A percentile compares a stretch with the other conserved stretches of the same genome.
Conservation (phyloP, 176 grass and related monocot genomes). For the Carex cristatella region DNA sequence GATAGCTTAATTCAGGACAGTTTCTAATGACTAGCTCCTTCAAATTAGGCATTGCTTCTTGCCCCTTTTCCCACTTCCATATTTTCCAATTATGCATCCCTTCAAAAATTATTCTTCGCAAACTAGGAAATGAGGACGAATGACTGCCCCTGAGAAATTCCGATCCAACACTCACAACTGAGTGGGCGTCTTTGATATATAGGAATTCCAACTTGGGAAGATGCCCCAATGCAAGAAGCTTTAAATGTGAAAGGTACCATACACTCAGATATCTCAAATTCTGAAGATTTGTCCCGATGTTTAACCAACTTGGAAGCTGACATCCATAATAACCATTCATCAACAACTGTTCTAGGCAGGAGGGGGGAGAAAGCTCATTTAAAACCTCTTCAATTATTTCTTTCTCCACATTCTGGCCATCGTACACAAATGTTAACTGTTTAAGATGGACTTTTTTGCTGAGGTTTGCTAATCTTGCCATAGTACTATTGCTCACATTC, state of each 20-base stretch:
- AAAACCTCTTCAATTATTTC: slow-evolving; percentile 30
- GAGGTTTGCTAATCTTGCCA: slow-evolving; percentile 35
- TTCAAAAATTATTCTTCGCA: slow-evolving; percentile 36
- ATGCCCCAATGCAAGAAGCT: slow-evolving; percentile 39
- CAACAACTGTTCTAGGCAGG: slow-evolving; percentile 28
- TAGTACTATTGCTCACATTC: slow-evolving; percentile 4
- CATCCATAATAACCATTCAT: slow-evolving; percentile 32
- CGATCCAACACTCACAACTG: slow-evolving; percentile 29
- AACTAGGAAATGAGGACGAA: slow-evolving; percentile 20
- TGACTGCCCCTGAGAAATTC: slow-evolving; percentile 22
- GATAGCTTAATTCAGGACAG: slow-evolving; percentile 29
- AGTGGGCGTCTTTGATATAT: slow-evolving; percentile 21
- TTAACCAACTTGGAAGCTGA: slow-evolving; percentile 6
- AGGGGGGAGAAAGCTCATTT: slow-evolving; percentile 34
- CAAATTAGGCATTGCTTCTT: slow-evolving; percentile 21
- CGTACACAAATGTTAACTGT: slow-evolving; percentile 24
- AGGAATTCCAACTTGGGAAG: slow-evolving; percentile 30
- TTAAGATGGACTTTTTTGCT: slow-evolving; percentile 26
- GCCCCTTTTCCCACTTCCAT: slow-evolving; percentile 35
- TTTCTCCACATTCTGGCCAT: slow-evolving; percentile 4
- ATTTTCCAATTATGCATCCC: slow-evolving; percentile 34
- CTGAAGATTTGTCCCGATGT: neutral
- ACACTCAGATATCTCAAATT: slow-evolving; percentile 22
- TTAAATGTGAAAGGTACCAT: neutral
- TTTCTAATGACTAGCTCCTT: neutral